Evolutionary conservation across 352 stramenopile species (phyloP).

Genomic region (Pythium biforme): DNA sequence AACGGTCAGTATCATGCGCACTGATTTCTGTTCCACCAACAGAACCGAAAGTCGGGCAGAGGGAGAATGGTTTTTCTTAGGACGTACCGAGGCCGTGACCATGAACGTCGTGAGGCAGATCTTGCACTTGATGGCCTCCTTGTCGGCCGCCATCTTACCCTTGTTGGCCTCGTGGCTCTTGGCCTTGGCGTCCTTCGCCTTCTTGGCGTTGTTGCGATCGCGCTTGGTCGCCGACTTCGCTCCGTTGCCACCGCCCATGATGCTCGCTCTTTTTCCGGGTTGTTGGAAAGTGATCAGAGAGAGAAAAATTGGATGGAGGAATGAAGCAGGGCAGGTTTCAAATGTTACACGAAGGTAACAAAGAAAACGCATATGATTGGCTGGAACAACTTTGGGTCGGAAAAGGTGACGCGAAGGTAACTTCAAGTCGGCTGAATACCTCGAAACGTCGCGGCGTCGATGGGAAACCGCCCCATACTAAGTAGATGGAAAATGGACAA

Average conservation of each 20-base stretch:
- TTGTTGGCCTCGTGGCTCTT: slow-evolving; percentile 82
- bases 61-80: no score
- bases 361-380: slow-evolving; percentile 3
- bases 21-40: neutral
- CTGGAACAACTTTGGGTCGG: neutral
- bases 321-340: neutral
- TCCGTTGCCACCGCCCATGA: slow-evolving; percentile 82
- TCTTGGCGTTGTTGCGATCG: slow-evolving; percentile 84
- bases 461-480: neutral
- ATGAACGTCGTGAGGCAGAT: slow-evolving; percentile 89
- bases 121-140: slow-evolving; percentile 81
- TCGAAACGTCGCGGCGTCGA: slow-evolving; percentile 17
- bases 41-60: neutral
- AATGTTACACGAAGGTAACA: slow-evolving; percentile 14
- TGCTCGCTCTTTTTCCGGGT: slow-evolving; percentile 16
- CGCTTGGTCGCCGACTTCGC: slow-evolving; percentile 79
- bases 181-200: slow-evolving; percentile 79
- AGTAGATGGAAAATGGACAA: slow-evolving; percentile 14
- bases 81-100: slow-evolving; percentile 76
- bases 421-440: slow-evolving; percentile 4
- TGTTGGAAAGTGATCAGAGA: neutral
- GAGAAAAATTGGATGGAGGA: slow-evolving; percentile 19
- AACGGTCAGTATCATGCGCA: neutral
- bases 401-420: slow-evolving; percentile 25
- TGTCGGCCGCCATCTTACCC: slow-evolving; percentile 82